Percentiles rank a stretch among this genome's conserved stretches.
Conservation (phyloP, 306 rosid species). For the Pterocarpus macrocarpus region DNA sequence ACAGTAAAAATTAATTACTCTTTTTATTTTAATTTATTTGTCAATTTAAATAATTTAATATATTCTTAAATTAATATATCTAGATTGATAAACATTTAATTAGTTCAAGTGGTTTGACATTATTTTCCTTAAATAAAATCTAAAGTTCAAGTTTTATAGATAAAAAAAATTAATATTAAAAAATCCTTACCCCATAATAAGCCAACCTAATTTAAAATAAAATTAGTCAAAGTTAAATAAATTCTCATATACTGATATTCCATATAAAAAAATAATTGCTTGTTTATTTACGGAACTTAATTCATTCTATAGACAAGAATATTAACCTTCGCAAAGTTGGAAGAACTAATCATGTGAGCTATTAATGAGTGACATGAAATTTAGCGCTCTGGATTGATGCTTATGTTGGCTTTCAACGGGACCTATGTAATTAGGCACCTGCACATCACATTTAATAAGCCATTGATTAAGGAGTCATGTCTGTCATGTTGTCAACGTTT, state of each 20-base stretch:
- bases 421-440: slow-evolving; percentile 13
- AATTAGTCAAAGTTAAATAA: no score
- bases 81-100: no score
- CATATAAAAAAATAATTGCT: background rate
- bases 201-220: no score
- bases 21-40: no score
- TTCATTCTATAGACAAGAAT: background rate
- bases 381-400: slow-evolving; percentile 35
- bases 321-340: slow-evolving; percentile 24
- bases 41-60: no score
- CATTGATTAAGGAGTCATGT: slow-evolving; percentile 56
- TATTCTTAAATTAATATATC: no score
- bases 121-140: no score
- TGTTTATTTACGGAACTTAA: background rate
- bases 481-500: slow-evolving; percentile 52
- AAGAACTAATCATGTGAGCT: slow-evolving; percentile 35
- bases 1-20: background rate
- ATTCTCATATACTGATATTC: no score
- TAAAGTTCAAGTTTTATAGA: no score
- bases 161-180: no score
- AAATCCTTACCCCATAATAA: no score
- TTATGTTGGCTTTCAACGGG: slow-evolving; percentile 28
- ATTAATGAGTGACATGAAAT: slow-evolving; percentile 46
- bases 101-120: no score
- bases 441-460: slow-evolving; percentile 18